Evolutionary conservation across 805 yeast genomes (phyloP).

Genomic region (Millerago galiae): DNA sequence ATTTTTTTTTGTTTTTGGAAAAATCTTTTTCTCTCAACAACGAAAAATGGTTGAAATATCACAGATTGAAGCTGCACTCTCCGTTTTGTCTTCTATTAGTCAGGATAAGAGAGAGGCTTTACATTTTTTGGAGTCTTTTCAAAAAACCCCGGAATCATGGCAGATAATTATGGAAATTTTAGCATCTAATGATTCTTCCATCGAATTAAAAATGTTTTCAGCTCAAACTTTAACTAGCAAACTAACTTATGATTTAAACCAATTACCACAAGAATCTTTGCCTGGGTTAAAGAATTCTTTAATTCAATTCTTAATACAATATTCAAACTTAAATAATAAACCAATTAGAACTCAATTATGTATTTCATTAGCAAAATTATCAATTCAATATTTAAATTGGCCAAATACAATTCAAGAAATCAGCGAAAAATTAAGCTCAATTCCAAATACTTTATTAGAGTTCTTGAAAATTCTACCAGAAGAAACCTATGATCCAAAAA

Average conservation of each 20-base stretch:
- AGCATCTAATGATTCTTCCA: constrained; percentile 22
- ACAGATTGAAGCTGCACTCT: constrained; percentile 20
- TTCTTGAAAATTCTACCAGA: constrained; percentile 87
- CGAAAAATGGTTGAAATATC: constrained; percentile 5
- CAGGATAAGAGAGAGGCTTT: constrained; percentile 38
- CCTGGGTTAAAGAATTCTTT: constrained; percentile 62
- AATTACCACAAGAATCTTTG: constrained; percentile 57
- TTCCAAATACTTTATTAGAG: constrained; percentile 50
- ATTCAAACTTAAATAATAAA: constrained; percentile 34
- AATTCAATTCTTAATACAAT: constrained; percentile 49
- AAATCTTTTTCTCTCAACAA: not conserved
- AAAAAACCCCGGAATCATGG: constrained; percentile 84
- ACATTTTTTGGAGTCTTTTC: constrained; percentile 68
- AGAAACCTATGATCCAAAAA: constrained; percentile 73
- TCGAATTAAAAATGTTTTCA: constrained; percentile 71
- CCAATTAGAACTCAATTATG: constrained; percentile 79
- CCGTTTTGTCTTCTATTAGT: constrained; percentile 21
- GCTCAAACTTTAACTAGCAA: constrained; percentile 87
- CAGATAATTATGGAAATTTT: constrained; percentile 53
- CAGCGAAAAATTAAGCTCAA: constrained; percentile 35
- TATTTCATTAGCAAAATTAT: constrained; percentile 73
- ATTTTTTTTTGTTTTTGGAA: no score
- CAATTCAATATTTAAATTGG: constrained; percentile 78
- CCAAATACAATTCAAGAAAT: constrained; percentile 61
- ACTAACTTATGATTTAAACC: constrained; percentile 77